These are phyloP conservation scores for Aspergillus sp. DNA, from an alignment of 2,329 filamentous ascomycete species.

Conservation along the genomic window DNA sequence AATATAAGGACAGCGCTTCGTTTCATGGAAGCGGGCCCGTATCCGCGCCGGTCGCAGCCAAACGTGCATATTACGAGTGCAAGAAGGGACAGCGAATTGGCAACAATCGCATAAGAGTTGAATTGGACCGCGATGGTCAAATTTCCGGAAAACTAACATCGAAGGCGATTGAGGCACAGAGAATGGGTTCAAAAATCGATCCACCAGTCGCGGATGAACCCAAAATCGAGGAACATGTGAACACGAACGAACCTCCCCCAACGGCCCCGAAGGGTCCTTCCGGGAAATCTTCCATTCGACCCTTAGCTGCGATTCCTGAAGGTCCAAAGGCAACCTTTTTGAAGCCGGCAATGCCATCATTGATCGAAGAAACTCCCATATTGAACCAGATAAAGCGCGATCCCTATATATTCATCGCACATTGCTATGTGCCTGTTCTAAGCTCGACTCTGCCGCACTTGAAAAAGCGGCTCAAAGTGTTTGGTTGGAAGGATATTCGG, in stretches of 20 bases:
- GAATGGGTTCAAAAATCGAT: slow-evolving; percentile 48
- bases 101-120: slow-evolving; percentile 72
- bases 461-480: slow-evolving; percentile 83
- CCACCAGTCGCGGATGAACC: slow-evolving; percentile 25
- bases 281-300: slow-evolving; percentile 47
- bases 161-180: slow-evolving; percentile 67
- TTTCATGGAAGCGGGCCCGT: slow-evolving; percentile 55
- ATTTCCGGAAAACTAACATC: slow-evolving; percentile 79
- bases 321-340: slow-evolving; percentile 39
- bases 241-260: slow-evolving; percentile 67
- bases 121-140: slow-evolving; percentile 84
- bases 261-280: slow-evolving; percentile 86
- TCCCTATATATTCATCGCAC: slow-evolving; percentile 89
- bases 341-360: slow-evolving; percentile 42
- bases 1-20: slow-evolving; percentile 71
- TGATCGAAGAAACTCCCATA: slow-evolving; percentile 67
- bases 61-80: slow-evolving; percentile 69
- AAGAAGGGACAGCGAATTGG: slow-evolving; percentile 81
- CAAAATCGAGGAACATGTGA: slow-evolving; percentile 39
- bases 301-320: slow-evolving; percentile 32
- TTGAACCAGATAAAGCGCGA: slow-evolving; percentile 69
- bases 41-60: slow-evolving; percentile 76
- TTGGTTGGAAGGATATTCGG: slow-evolving; percentile 76
- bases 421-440: slow-evolving; percentile 82
- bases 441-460: slow-evolving; percentile 83